Evolutionary conservation across 805 yeast species (phyloP), one percentile per base, ranked within the genome.

Genomic region (Candida nanaspora): DNA sequence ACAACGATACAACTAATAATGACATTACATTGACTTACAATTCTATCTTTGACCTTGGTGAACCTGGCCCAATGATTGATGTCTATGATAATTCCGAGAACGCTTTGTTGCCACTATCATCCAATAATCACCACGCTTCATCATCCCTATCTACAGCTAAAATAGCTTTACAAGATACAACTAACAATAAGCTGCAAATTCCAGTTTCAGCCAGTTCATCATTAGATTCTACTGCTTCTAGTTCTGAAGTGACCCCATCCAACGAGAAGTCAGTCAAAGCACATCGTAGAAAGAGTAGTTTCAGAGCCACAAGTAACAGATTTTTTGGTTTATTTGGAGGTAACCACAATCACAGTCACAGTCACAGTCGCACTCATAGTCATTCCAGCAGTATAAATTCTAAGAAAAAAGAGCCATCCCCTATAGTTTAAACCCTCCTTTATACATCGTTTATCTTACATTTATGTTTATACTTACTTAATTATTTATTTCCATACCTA

Each of bases 11-110:
- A 29, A 29, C 16, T 15, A 21, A 26, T 25, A 25, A 22, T 9
- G 33, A 29, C 18, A 11, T n/a, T 31, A 10, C 37, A 27, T 16
- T 29, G 32, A 35, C 19, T 8, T 53, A 52, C 33, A 57, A 56
- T 34, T 34, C 51, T 0, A 44, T 51, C 6, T 47, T 42, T 30
- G 59, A 57, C 39, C 57, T 58, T 14, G 63, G 63, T 32, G 62
- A 59, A 38, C 64, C 64, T 4, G 64, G 64, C 13, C 64, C 64
- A n/a, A 59, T 59, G 55, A 41, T 59, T 35, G 51, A 52, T 25
- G 14, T 4, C 14, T 21, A 25, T 25, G n/a, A 21, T 19, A 22
- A 29, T n/a, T 13, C n/a, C n/a, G n/a, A n/a, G n/a, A n/a, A n/a
- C n/a, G n/a, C n/a, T n/a, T n/a, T n/a, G n/a, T n/a, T n/a, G n/a